Percentiles rank a stretch among this genome's conserved stretches.
Evolutionary conservation across 2,329 filamentous ascomycete genomes (phyloP).

Genomic region (Ceratocystis albifundus): DNA sequence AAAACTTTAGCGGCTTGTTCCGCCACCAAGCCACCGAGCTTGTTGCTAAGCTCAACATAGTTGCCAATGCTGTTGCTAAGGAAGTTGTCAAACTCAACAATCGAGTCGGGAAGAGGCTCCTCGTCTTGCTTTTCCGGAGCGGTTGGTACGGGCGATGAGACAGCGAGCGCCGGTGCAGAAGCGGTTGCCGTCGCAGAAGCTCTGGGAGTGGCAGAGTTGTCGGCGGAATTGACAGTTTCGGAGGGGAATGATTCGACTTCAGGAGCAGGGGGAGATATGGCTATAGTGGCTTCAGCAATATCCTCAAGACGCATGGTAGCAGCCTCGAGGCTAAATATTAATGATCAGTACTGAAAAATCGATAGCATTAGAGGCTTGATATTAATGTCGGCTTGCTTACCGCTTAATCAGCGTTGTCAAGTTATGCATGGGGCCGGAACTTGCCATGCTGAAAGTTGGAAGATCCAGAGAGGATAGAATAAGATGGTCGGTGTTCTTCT

Average conservation of each 20-base stretch:
- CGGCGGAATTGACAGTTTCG: background rate
- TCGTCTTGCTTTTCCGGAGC: constrained; percentile 32
- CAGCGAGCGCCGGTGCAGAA: constrained; percentile 21
- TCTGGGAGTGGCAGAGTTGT: background rate
- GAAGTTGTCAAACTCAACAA: constrained; percentile 78
- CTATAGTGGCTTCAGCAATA: constrained; percentile 67
- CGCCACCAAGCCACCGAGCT: constrained; percentile 64
- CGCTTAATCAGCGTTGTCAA: constrained; percentile 95
- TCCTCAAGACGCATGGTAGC: constrained; percentile 93
- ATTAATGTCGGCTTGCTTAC: constrained; percentile 41
- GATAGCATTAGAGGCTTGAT: background rate
- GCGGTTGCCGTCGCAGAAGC: constrained; percentile 23
- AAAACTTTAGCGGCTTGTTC: constrained; percentile 56
- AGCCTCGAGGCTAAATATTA: constrained; percentile 67
- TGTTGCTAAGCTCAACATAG: constrained; percentile 66
- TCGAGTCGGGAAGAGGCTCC: constrained; percentile 58
- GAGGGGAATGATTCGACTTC: constrained; percentile 29
- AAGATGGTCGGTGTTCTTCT: background rate
- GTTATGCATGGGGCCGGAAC: constrained; percentile 82
- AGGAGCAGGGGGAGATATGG: constrained; percentile 41
- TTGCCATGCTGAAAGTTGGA: constrained; percentile 46
- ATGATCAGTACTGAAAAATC: background rate
- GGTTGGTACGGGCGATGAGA: constrained; percentile 32
- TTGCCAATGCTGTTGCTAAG: constrained; percentile 61
- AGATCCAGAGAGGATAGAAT: background rate